These are phyloP conservation scores for Colletotrichum tofieldiae DNA, from an alignment of 2,329 filamentous ascomycete genomes.

Conservation along the genomic window DNA sequence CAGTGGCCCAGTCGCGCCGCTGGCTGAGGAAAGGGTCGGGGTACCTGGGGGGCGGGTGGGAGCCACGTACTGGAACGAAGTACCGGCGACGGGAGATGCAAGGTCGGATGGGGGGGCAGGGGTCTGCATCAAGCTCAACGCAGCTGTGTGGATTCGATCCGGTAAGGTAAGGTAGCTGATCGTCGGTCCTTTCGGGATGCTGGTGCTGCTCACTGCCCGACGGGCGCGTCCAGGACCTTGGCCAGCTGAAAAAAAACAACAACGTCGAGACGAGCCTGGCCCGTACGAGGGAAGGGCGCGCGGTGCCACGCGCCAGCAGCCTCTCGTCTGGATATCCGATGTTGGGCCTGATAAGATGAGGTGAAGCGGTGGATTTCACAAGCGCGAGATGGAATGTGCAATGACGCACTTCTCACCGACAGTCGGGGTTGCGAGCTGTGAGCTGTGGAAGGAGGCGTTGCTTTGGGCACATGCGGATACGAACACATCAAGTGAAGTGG, in stretches of 20 bases:
- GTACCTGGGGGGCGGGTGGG: slow-evolving; percentile 7
- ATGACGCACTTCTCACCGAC: slow-evolving; percentile 15
- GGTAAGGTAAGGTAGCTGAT: slow-evolving; percentile 35
- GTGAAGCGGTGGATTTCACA: background rate
- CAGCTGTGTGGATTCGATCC: slow-evolving; percentile 36
- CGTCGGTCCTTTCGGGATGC: slow-evolving; percentile 38
- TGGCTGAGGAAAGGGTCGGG: background rate
- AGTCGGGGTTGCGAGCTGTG: background rate
- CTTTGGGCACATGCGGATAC: slow-evolving; percentile 4
- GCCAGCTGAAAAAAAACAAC: slow-evolving; percentile 32
- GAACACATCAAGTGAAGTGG: slow-evolving; percentile 5
- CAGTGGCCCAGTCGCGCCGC: slow-evolving; percentile 14
- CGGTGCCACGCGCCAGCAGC: background rate
- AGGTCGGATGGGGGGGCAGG: slow-evolving; percentile 33
- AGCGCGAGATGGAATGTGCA: background rate
- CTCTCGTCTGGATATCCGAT: slow-evolving; percentile 21
- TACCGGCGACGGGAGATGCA: slow-evolving; percentile 31
- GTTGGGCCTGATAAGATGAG: background rate
- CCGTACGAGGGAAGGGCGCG: background rate
- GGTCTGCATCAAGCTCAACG: slow-evolving; percentile 43
- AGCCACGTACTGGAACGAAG: slow-evolving; percentile 17
- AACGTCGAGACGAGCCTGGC: background rate
- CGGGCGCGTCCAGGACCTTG: slow-evolving; percentile 31
- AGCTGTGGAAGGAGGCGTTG: slow-evolving; percentile 5
- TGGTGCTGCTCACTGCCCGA: slow-evolving; percentile 30